Base-by-base conservation (phyloP, 2,329 filamentous ascomycete genomes). In the Alternaria angustiovoidea region DNA sequence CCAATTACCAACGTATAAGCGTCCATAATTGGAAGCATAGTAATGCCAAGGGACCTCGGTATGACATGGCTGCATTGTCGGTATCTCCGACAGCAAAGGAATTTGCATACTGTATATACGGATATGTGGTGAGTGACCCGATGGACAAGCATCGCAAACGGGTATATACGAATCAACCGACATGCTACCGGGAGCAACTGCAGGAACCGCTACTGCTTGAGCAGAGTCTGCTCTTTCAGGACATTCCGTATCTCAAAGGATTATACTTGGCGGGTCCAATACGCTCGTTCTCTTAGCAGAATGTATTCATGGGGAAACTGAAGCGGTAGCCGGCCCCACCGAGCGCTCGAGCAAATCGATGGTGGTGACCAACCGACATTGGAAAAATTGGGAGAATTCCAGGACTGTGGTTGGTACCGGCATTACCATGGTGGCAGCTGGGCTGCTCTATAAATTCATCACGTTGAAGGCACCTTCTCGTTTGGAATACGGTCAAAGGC, bases 401-500 rank as follows among this genome's bases (percentile, higher is more conserved):
- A 16, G 7, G 20, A 42, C 5, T 24, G 9, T 49, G 30, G n/a
- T 14, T 38, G 6, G 14, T 1, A 36, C 36, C 22, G 16, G 16
- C 46, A 12, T n/a, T 22, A 11, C 8, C 18, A 16, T 8, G 7
- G 32, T 20, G 14, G 24, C 20, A 18, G 20, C 7, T 49, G 14
- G 32, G 46, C 7, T 26, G 8, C 2, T 3, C 20, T 36, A 22
- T 11, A 8, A n/a, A 36, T n/a, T 6, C 6, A 24, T 26, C 20
- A 30, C 46, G 14, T 36, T n/a, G 30, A 30, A 18, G 30, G 7
- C 18, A 36, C 43, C 9, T 28, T 39, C 24, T 22, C 18, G 4
- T 20, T 46, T 39, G 30, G n/a, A 11, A 24, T 30, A 36, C 60
- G 38, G 44, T 62, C 64, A 63, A 69, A 67, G 64, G 58, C 66